phyloP scores from a whole-genome alignment of 805 yeast species.

The Nakazawaea ernobii region DNA sequence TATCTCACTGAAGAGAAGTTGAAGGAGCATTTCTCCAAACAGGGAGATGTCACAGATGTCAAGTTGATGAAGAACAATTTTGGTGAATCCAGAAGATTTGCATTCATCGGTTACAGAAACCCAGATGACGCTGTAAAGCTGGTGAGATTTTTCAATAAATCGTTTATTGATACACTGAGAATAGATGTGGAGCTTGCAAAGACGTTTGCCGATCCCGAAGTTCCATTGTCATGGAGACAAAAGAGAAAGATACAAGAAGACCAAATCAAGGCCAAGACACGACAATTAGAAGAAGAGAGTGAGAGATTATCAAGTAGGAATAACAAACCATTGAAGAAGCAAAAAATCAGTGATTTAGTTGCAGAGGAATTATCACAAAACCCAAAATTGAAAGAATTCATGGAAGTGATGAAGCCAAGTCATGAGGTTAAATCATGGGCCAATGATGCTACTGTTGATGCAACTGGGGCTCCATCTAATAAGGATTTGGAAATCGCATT shows the following conservation, averaged over 20 bases:
- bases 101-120: slow-evolving; percentile 83
- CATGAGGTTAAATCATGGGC: slow-evolving; percentile 71
- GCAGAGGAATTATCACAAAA: slow-evolving; percentile 60
- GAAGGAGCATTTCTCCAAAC: slow-evolving; percentile 50
- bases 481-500: slow-evolving; percentile 39
- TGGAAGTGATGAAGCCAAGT: slow-evolving; percentile 78
- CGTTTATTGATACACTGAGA: slow-evolving; percentile 79
- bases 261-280: slow-evolving; percentile 43
- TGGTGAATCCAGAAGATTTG: slow-evolving; percentile 90
- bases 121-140: slow-evolving; percentile 73
- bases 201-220: slow-evolving; percentile 76
- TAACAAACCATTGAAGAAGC: slow-evolving; percentile 34
- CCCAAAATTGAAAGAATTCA: slow-evolving; percentile 69
- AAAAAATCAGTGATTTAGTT: slow-evolving; percentile 27
- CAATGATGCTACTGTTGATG: slow-evolving; percentile 48
- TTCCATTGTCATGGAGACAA: slow-evolving; percentile 61
- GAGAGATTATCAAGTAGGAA: slow-evolving; percentile 34
- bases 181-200: slow-evolving; percentile 80
- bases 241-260: slow-evolving; percentile 46
- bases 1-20: slow-evolving; percentile 72
- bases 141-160: slow-evolving; percentile 63
- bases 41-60: slow-evolving; percentile 79
- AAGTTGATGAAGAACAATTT: slow-evolving; percentile 72
- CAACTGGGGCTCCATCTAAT: slow-evolving; percentile 38
- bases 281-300: slow-evolving; percentile 41